Base-by-base conservation (phyloP, 208 protist genomes). In the Tritrichomonas foetus region DNA sequence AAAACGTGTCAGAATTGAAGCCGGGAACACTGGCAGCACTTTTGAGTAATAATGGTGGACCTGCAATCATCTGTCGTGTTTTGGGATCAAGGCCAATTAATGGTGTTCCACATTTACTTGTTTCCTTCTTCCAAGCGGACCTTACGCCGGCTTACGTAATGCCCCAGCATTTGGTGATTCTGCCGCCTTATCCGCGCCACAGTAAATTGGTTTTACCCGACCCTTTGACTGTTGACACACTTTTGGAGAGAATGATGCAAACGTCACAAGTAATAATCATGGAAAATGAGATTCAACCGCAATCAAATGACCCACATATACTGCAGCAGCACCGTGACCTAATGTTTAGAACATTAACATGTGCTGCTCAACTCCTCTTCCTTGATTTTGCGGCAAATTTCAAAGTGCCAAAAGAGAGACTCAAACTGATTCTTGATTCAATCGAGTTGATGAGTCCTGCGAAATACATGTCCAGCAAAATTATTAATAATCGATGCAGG, bases 291-390 rank as follows among this genome's bases (percentile, higher is more conserved):
- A 53, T 61, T 20, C 41, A 53, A 57, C 78, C 33, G 27, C 47
- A 89, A 47, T 9, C 74, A 16, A 39, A 50, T 25, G 41, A 41
- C 39, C 2, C 74, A n/a, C 27, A n/a, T 22, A 82, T 16, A n/a
- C 74, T 9, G 0, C 20, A 82, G 22, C 41, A 89, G 30, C 47
- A 30, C 39, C 33, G 41, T 3, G 27, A 57, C 39, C 33, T 89
- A 20, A 25, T 57, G 25, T 89, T 89, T 36, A 44, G 41, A 47
- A 27, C 78, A 53, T 9, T 89, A 3, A 33, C 78, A 53, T 89
- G 78, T n/a, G 78, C 78, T 89, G 41, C 78, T 16, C 78, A 89
- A 27, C 78, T 89, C 20, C 13, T 53, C 33, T 89, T 89, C 33
- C 44, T 89, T 39, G 39, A 47, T 89, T 57, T 57, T 57, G 78